phyloP scores from a whole-genome alignment of 225 moss, liverwort and hornwort genomes.

The Bryum argenteum region DNA sequence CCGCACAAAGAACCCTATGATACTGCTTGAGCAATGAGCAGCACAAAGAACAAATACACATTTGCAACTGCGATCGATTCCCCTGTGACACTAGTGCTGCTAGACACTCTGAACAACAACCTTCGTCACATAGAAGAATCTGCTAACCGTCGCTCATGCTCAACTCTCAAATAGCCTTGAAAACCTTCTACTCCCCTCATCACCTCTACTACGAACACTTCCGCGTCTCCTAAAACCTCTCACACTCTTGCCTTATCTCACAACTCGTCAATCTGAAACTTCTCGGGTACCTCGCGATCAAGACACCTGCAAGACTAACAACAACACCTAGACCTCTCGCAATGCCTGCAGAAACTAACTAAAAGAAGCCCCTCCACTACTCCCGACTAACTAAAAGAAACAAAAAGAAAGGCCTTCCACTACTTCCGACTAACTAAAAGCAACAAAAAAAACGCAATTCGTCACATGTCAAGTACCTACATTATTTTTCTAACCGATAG shows the following conservation, averaged over 20 bases:
- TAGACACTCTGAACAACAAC: neutral
- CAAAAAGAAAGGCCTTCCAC: neutral
- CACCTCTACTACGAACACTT: conserved; percentile 19
- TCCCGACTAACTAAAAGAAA: conserved; percentile 3
- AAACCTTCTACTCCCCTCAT: neutral
- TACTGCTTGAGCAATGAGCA: neutral
- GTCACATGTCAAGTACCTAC: conserved; percentile 1
- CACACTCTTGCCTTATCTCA: neutral
- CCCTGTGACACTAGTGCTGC: neutral
- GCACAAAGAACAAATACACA: neutral
- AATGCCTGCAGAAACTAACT: conserved; percentile 2
- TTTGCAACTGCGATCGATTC: neutral
- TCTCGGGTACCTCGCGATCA: neutral
- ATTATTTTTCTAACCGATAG: conserved; percentile 1
- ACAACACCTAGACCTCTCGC: neutral
- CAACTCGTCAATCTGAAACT: conserved; percentile 3
- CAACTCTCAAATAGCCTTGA: neutral
- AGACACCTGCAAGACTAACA: neutral
- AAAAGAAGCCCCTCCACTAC: neutral
- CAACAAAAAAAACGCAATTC: conserved; percentile 14
- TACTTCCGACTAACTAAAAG: neutral
- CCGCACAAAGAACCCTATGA: neutral
- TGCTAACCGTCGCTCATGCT: neutral
- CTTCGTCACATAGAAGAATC: neutral
- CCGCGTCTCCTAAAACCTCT: conserved; percentile 2